These are phyloP conservation scores for Blastobotrys malaysiensis DNA, from an alignment of 1,139 yeast genomes.

Conservation along the genomic window DNA sequence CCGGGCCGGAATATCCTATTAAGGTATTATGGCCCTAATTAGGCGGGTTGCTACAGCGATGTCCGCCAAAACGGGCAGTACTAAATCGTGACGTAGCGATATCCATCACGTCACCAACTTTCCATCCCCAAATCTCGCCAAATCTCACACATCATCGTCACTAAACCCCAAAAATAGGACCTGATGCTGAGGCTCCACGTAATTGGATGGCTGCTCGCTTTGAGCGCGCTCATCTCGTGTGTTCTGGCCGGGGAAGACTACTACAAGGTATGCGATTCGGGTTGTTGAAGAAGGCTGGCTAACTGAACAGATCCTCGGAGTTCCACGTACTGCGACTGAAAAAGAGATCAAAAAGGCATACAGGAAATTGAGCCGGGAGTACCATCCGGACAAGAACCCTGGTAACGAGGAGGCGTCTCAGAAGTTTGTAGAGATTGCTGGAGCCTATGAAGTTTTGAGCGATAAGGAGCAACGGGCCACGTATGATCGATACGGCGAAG, in stretches of 20 bases:
- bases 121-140: neutral
- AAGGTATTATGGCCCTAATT: neutral
- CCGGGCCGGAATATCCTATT: neutral
- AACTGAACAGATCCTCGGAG: constrained; percentile 50
- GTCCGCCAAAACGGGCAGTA: neutral
- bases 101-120: neutral
- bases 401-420: constrained; percentile 77
- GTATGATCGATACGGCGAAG: constrained; percentile 81
- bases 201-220: neutral
- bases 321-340: constrained; percentile 62
- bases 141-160: neutral
- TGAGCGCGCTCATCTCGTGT: neutral
- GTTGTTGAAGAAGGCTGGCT: neutral
- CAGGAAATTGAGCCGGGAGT: constrained; percentile 74
- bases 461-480: constrained; percentile 65
- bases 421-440: constrained; percentile 84
- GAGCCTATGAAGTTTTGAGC: constrained; percentile 83
- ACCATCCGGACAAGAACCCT: constrained; percentile 92
- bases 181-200: neutral
- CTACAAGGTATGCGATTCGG: constrained; percentile 12
- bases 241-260: constrained; percentile 14
- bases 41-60: neutral
- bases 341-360: constrained; percentile 85
- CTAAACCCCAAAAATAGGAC: neutral
- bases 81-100: neutral